Base-by-base conservation (phyloP, 495 filamentous ascomycete species). In the Penicillium roqueforti region DNA sequence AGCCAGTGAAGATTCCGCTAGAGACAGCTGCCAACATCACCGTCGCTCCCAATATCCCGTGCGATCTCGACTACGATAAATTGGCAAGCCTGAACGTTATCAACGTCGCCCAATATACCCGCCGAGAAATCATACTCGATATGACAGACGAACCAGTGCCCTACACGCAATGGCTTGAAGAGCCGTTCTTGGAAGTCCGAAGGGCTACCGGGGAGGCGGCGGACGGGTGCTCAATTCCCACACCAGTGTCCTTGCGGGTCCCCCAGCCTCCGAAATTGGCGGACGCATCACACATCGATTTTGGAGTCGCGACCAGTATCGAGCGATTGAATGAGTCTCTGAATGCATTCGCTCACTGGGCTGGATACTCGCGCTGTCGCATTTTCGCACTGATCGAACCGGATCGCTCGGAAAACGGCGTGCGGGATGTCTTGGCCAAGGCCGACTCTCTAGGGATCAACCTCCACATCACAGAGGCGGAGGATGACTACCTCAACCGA, bases 271-370 rank as follows among this genome's bases (percentile, higher is more conserved):
- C 73, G 3, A 63, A 60, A 37, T 58, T 63, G 51, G 51, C 66
- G 16, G 76, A 82, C 57, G 80, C 77, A 7, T 82, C 80, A 5
- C 62, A 74, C 48, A 69, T 86, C 38, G 69, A 83, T 42, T 83
- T 86, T 55, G 85, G 83, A 54, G 78, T 88, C 1, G 80, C 83
- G 2, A 85, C 84, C 14, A 77, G 74, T 6, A 68, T 82, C 40
- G 66, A 69, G 4, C 75, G 84, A 29, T 65, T 89, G 53, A 71
- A 78, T 38, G 74, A 77, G 13, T 84, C 81, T 2, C 67, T 85
- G 10, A 66, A 77, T 23, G 71, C 74, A 23, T 81, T 87, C 32
- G 56, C 71, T 11, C 83, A 86, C 61, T 88, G 85, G 85, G 77
- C 85, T 4, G 69, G 80, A 1, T 69, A 78, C 18, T 81, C 81